Conservation (phyloP, 345 rosid species). For the Pistacia vera region DNA sequence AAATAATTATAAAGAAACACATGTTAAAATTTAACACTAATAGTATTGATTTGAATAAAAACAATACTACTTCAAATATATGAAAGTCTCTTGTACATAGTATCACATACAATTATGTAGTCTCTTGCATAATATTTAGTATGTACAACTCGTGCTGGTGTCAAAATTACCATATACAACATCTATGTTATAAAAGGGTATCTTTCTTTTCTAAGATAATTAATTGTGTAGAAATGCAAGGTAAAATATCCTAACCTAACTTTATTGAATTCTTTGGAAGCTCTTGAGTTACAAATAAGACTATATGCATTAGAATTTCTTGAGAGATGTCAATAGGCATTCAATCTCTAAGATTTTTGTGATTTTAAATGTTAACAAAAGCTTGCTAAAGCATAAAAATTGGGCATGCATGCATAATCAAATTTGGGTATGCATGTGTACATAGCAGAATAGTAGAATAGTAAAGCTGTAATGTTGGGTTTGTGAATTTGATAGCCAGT, state of each 20-base stretch:
- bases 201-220: not conserved
- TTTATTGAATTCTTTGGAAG: not conserved
- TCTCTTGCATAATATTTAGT: not conserved
- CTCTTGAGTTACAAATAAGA: not conserved
- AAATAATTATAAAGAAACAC: not conserved
- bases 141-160: not conserved
- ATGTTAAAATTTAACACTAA: not conserved
- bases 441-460: not conserved
- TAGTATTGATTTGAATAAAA: not conserved
- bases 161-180: not conserved
- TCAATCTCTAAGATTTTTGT: not conserved
- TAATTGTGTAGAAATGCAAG: not conserved
- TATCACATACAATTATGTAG: not conserved
- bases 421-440: not conserved
- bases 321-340: not conserved
- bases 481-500: not conserved
- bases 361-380: not conserved
- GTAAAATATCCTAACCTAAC: not conserved
- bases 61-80: not conserved
- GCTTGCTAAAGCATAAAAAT: not conserved
- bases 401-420: too few species aligned
- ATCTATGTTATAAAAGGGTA: not conserved
- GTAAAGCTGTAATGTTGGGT: not conserved
- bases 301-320: not conserved
- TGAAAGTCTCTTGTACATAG: not conserved